Evolutionary conservation across 768 basidiomycete species (phyloP).

Genomic region (Kwoniella sp.): DNA sequence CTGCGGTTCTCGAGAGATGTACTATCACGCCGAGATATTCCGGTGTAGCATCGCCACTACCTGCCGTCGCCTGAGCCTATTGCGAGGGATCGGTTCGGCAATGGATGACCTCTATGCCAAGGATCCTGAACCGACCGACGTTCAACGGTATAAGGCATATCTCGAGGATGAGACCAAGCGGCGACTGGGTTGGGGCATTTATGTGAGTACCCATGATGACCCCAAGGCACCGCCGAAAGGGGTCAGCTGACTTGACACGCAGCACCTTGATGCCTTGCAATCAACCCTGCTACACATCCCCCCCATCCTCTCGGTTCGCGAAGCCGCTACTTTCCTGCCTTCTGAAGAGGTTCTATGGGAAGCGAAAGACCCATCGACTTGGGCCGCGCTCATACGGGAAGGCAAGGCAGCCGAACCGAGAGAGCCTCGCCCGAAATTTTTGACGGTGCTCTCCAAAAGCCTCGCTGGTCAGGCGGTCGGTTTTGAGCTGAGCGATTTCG

Average conservation of each 20-base stretch:
- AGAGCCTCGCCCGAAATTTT: slow-evolving; percentile 12
- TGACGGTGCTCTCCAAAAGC: slow-evolving; percentile 15
- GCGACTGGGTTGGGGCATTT: slow-evolving; percentile 41
- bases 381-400: slow-evolving; percentile 19
- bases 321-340: slow-evolving; percentile 31
- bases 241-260: not conserved
- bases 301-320: slow-evolving; percentile 26
- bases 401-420: slow-evolving; percentile 9
- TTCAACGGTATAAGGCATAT: slow-evolving; percentile 25
- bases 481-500: slow-evolving; percentile 25
- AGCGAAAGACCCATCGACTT: slow-evolving; percentile 26
- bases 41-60: slow-evolving; percentile 36
- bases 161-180: slow-evolving; percentile 38
- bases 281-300: slow-evolving; percentile 26
- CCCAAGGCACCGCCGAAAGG: not conserved
- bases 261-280: slow-evolving; percentile 38
- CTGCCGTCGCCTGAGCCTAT: slow-evolving; percentile 28
- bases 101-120: slow-evolving; percentile 22
- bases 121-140: slow-evolving; percentile 14
- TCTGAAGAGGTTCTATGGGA: slow-evolving; percentile 32
- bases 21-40: slow-evolving; percentile 40
- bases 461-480: slow-evolving; percentile 14
- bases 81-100: slow-evolving; percentile 25
- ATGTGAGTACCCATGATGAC: slow-evolving; percentile 23
- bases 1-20: slow-evolving; percentile 42